phyloP scores from a whole-genome alignment of 2,329 filamentous ascomycete genomes.

The Cladosporium sp. region DNA sequence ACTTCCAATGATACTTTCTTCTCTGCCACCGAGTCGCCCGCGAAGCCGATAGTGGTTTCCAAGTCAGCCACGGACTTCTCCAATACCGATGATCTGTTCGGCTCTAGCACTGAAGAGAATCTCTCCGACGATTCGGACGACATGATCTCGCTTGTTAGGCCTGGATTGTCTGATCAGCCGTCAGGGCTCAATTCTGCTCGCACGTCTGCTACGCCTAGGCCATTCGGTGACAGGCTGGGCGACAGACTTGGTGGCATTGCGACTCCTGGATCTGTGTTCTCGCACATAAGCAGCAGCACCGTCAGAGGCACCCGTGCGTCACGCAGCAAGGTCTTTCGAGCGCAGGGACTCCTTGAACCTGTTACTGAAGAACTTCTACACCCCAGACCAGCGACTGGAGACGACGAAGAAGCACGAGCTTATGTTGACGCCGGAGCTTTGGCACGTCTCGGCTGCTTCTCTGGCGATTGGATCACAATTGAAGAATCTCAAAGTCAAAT shows the following conservation, averaged over 20 bases:
- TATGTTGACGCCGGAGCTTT: conserved; percentile 88
- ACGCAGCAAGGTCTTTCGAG: conserved; percentile 75
- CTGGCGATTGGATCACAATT: conserved; percentile 91
- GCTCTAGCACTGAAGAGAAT: conserved; percentile 68
- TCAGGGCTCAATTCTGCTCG: conserved; percentile 78
- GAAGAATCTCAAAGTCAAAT: conserved; percentile 75
- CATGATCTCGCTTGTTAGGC: conserved; percentile 84
- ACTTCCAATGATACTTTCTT: conserved; percentile 89
- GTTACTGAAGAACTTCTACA: conserved; percentile 80
- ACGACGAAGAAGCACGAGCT: conserved; percentile 81
- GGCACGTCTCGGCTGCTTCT: conserved; percentile 91
- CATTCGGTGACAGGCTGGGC: conserved; percentile 65
- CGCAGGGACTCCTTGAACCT: conserved; percentile 70
- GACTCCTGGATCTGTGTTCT: conserved; percentile 86
- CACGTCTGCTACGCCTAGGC: conserved; percentile 78
- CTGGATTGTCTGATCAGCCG: conserved; percentile 72
- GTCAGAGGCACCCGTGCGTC: conserved; percentile 67
- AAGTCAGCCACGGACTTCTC: conserved; percentile 41
- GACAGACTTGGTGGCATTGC: conserved; percentile 71
- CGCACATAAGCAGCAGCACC: conserved; percentile 81
- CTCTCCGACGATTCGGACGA: conserved; percentile 92
- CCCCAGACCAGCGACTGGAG: conserved; percentile 78
- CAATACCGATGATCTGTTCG: conserved; percentile 55
- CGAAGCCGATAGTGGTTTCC: conserved; percentile 40
- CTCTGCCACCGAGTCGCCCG: conserved; percentile 71